Evolutionary conservation across 2,329 filamentous ascomycete species (phyloP).

Genomic region (Exophiala aquamarina): DNA sequence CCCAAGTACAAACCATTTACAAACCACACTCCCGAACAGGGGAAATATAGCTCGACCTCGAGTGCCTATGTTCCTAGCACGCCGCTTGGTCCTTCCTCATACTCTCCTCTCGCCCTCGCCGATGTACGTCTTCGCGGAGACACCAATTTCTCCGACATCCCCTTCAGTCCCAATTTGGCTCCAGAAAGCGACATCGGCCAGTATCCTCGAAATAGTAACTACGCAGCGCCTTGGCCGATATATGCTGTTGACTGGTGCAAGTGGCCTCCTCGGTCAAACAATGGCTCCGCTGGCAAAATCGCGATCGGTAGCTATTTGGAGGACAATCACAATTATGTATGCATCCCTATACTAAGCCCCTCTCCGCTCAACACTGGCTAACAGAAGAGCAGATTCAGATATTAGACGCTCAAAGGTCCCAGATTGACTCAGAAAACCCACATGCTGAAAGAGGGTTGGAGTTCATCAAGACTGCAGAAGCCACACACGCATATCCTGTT

Average conservation of each 20-base stretch:
- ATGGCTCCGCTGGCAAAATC: constrained; percentile 78
- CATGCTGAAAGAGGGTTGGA: constrained; percentile 78
- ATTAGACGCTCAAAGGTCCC: constrained; percentile 77
- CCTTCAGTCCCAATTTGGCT: constrained; percentile 57
- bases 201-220: constrained; percentile 79
- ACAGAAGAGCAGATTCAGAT: constrained; percentile 80
- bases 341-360: constrained; percentile 30
- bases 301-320: constrained; percentile 95
- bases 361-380: constrained; percentile 1
- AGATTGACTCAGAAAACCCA: constrained; percentile 66
- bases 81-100: constrained; percentile 64
- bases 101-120: constrained; percentile 85
- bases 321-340: constrained; percentile 95
- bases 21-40: constrained; percentile 56
- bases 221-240: constrained; percentile 88
- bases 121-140: constrained; percentile 89
- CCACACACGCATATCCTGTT: constrained; percentile 95
- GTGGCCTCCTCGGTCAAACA: constrained; percentile 74
- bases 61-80: constrained; percentile 52
- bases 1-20: constrained; percentile 64
- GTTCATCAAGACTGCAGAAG: constrained; percentile 91
- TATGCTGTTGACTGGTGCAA: constrained; percentile 99
- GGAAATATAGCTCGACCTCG: constrained; percentile 60
- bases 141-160: constrained; percentile 72
- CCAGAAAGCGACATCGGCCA: constrained; percentile 67